Conservation (phyloP, 1,139 yeast species). For the Debaryomyces psychrophilus region DNA sequence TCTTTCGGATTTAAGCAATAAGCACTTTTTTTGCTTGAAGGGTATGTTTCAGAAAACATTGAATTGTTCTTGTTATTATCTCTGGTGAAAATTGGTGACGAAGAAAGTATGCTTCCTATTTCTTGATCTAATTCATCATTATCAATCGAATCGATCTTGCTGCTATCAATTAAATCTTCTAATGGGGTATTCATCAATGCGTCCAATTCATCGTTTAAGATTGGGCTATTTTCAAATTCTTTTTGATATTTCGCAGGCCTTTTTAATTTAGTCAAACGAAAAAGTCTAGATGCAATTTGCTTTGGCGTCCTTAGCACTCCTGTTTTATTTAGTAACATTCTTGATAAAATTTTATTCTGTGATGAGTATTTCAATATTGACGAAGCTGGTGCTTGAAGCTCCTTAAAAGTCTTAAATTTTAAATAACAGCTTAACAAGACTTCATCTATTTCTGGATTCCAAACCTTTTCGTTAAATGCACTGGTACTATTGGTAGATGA, state of each 20-base stretch:
- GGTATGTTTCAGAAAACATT: background rate
- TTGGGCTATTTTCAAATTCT: conserved; percentile 6
- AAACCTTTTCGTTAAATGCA: conserved; percentile 30
- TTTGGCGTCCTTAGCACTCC: conserved; percentile 42
- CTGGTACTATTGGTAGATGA: conserved; percentile 15
- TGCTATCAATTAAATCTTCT: conserved; percentile 24
- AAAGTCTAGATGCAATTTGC: conserved; percentile 43
- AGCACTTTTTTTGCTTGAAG: background rate
- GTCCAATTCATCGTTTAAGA: conserved; percentile 25
- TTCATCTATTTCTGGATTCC: conserved; percentile 44
- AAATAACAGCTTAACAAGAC: conserved; percentile 38
- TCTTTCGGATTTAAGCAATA: conserved; percentile 16
- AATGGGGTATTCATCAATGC: conserved; percentile 31
- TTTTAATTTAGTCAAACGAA: conserved; percentile 27
- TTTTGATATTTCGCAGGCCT: conserved; percentile 16
- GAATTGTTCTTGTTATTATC: conserved; percentile 21
- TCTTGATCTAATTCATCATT: conserved; percentile 29
- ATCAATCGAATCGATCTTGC: conserved; percentile 20
- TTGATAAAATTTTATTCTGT: conserved; percentile 45
- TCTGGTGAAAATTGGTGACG: conserved; percentile 22
- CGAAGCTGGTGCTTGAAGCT: conserved; percentile 29
- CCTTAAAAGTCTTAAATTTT: conserved; percentile 40
- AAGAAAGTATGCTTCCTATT: conserved; percentile 28
- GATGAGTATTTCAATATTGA: conserved; percentile 37
- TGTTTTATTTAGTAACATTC: conserved; percentile 45